Percentiles rank a stretch among this genome's conserved stretches.
These are phyloP conservation scores for Candida multigemmis DNA, from an alignment of 805 yeast species.

Conservation along the genomic window DNA sequence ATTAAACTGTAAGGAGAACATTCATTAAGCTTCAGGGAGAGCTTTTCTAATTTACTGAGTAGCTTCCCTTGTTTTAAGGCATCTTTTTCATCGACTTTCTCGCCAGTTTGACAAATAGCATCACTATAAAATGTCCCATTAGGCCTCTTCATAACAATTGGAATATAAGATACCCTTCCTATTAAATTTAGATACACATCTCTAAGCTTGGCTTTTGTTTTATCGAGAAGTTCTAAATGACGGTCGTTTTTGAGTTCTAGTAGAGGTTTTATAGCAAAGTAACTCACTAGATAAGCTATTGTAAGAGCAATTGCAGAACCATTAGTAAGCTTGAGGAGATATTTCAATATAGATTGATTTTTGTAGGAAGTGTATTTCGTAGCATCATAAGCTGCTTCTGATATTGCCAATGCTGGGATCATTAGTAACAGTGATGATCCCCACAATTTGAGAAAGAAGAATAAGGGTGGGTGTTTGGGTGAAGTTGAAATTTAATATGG, in stretches of 20 bases:
- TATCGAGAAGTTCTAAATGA: conserved; percentile 25
- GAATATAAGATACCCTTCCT: conserved; percentile 25
- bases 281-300: conserved; percentile 20
- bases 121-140: conserved; percentile 25
- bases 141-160: conserved; percentile 29
- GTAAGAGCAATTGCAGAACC: conserved; percentile 23
- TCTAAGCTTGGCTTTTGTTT: conserved; percentile 20
- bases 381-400: conserved; percentile 31
- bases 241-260: conserved; percentile 18
- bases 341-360: too few relatives aligned
- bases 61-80: conserved; percentile 16
- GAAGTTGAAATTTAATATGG: too few relatives aligned
- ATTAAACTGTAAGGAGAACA: conserved; percentile 17
- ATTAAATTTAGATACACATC: conserved; percentile 25
- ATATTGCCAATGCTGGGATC: too few relatives aligned
- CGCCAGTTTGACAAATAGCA: conserved; percentile 27
- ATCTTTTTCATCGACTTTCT: conserved; percentile 13
- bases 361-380: conserved; percentile 11
- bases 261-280: conserved; percentile 24
- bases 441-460: too few relatives aligned
- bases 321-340: conserved; percentile 20
- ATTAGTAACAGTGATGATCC: too few relatives aligned
- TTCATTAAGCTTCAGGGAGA: conserved; percentile 11
- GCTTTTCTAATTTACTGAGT: conserved; percentile 11
- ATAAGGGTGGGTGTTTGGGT: too few relatives aligned